Base-by-base conservation (phyloP, 306 rosid species). In the Trichosanthes truncata region DNA sequence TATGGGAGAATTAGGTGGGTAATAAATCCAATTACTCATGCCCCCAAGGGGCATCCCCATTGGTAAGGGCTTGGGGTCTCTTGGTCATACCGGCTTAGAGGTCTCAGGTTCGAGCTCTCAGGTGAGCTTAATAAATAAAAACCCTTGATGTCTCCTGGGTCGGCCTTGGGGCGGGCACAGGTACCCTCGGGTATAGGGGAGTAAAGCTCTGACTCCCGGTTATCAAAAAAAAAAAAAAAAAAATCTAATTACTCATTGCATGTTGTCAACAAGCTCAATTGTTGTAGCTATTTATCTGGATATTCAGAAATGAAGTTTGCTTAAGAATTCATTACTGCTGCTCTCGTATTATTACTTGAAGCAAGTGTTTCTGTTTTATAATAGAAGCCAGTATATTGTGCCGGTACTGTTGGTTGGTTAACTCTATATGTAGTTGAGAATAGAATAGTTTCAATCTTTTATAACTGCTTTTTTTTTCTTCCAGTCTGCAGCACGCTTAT, bases 401-500 rank as follows among this genome's bases (percentile, higher is more conserved):
- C 41, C 33, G 18, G 12, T 26, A 56, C 10, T 33, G 10, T 63
- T 63, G 71, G 4, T 63, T 33, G 45, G 41, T 63, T 17, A 5
- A 17, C 71, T 18, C 71, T 13, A 15, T 29, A 5, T 68, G 13
- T 68, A 20, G 75, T 68, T 68, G 33, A 21, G 40, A 68, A 68
- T 68, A 18, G 6, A n/a, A 68, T 23, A 11, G 45, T 40, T 40
- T 43, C 56, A 21, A 9, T 11, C 36, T 71, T 72, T 72, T 72
- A 41, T 26, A 73, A 73, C 8, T 46, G 40, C 40, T 48, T 48
- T 15, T 0, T 25, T 61, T 61, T 38, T 18, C 11, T 67, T 87
- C 82, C 92, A 92, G 98, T 94, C 98, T 25, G 93, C 98, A 23
- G 97, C 98, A 23, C 95, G 97, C 83, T 88, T 94, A 76, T 92